These are phyloP conservation scores for Linnemannia elongata DNA, from an alignment of 192 early-diverging fungal species.

Conservation along the genomic window DNA sequence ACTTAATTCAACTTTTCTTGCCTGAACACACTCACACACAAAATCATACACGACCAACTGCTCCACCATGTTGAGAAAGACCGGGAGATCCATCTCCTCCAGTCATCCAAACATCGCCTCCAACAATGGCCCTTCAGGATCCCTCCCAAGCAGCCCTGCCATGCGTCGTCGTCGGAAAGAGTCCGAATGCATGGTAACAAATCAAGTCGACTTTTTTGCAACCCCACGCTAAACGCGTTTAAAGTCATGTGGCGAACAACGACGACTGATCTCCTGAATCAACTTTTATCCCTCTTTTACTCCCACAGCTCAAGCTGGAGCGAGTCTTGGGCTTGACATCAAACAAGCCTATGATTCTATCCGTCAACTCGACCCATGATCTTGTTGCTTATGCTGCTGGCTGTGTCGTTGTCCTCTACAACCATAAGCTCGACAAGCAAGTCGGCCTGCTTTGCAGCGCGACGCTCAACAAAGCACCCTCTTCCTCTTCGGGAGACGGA, in stretches of 20 bases:
- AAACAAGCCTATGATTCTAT: constrained; percentile 64
- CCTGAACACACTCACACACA: not conserved
- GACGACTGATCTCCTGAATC: not conserved
- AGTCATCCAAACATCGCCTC: not conserved
- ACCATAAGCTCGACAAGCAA: constrained; percentile 77
- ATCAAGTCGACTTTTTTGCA: not conserved
- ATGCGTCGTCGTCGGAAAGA: constrained; percentile 53
- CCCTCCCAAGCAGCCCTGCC: constrained; percentile 25
- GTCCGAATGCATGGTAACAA: constrained; percentile 31
- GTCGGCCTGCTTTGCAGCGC: constrained; percentile 66
- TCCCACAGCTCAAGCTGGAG: constrained; percentile 69
- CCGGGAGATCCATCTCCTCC: not conserved
- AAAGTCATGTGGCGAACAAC: not conserved
- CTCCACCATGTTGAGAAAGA: not conserved
- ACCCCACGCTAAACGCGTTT: not conserved
- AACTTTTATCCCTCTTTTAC: not conserved
- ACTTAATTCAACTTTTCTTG: not conserved
- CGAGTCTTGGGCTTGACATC: constrained; percentile 77
- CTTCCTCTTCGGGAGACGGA: constrained; percentile 14
- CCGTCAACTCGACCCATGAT: constrained; percentile 64
- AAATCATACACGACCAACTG: not conserved
- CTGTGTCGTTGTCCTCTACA: constrained; percentile 79
- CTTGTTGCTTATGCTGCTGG: constrained; percentile 85
- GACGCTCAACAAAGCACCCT: constrained; percentile 26
- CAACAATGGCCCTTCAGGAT: not conserved